Evolutionary conservation across 2,329 filamentous ascomycete genomes (phyloP).

Genomic region (Orbilia blumenaviensis): DNA sequence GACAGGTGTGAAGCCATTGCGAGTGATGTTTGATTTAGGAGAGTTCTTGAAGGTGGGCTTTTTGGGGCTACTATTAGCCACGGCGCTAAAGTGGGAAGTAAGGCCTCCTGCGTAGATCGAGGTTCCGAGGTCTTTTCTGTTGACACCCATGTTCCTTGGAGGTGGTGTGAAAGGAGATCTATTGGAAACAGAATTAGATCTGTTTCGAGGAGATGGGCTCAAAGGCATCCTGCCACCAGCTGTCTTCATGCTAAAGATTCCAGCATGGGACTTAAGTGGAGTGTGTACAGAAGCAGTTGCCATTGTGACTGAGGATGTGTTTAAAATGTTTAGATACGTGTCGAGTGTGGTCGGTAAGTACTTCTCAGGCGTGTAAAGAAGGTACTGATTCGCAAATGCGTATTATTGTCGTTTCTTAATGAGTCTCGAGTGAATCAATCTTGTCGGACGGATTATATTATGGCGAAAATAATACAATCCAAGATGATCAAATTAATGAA

Average conservation of each 20-base stretch:
- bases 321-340: constrained; percentile 19
- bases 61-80: constrained; percentile 46
- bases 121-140: constrained; percentile 73
- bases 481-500: constrained; percentile 55
- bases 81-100: constrained; percentile 64
- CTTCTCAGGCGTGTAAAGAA: constrained; percentile 42
- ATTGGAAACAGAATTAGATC: constrained; percentile 68
- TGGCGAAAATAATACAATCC: constrained; percentile 54
- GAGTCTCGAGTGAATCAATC: constrained; percentile 38
- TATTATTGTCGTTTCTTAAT: constrained; percentile 15
- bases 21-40: constrained; percentile 94
- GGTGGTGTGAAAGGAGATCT: constrained; percentile 81
- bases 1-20: constrained; percentile 75
- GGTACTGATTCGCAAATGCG: constrained; percentile 27
- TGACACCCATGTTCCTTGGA: constrained; percentile 57
- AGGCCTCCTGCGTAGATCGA: constrained; percentile 60
- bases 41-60: constrained; percentile 71
- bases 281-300: constrained; percentile 84
- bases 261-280: constrained; percentile 92
- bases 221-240: constrained; percentile 94
- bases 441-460: constrained; percentile 54
- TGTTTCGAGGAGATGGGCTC: constrained; percentile 83
- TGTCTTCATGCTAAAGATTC: constrained; percentile 89
- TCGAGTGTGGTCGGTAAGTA: constrained; percentile 8
- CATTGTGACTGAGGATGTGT: constrained; percentile 69